Conservation (phyloP, 257 asterid genomes). For the Linaria vulgaris region DNA sequence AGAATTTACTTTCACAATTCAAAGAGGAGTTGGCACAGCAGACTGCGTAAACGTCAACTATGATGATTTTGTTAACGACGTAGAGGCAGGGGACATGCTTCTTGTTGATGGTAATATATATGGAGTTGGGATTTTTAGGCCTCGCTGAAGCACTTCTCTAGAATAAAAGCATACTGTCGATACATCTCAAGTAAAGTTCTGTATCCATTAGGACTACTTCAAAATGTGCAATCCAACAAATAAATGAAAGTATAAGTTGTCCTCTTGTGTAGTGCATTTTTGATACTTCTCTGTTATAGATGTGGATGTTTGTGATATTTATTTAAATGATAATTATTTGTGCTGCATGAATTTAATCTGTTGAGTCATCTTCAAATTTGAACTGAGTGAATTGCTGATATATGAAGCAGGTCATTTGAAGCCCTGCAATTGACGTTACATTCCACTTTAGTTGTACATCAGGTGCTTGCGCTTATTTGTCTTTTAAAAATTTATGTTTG, state of each 20-base stretch:
- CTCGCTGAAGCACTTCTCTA: slow-evolving; percentile 92
- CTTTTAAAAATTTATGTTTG: no score
- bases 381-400: no score
- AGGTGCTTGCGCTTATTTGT: no score
- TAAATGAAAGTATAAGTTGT: not conserved
- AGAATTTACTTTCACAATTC: slow-evolving; percentile 94
- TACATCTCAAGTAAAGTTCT: slow-evolving; percentile 74
- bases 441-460: no score
- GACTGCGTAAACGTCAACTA: slow-evolving; percentile 95
- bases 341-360: no score
- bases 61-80: slow-evolving; percentile 96
- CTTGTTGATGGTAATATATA: slow-evolving; percentile 99
- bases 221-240: slow-evolving; percentile 4
- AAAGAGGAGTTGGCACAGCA: slow-evolving; percentile 89
- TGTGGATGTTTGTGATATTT: no score
- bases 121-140: slow-evolving; percentile 99
- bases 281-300: no score
- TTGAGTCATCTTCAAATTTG: no score
- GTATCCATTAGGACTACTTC: slow-evolving; percentile 13
- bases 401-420: no score
- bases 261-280: not conserved
- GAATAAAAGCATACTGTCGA: slow-evolving; percentile 64
- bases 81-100: slow-evolving; percentile 91
- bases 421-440: no score
- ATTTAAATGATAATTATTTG: no score